phyloP scores from a whole-genome alignment of 2,329 filamentous ascomycete species.

The Xylariales sp. region DNA sequence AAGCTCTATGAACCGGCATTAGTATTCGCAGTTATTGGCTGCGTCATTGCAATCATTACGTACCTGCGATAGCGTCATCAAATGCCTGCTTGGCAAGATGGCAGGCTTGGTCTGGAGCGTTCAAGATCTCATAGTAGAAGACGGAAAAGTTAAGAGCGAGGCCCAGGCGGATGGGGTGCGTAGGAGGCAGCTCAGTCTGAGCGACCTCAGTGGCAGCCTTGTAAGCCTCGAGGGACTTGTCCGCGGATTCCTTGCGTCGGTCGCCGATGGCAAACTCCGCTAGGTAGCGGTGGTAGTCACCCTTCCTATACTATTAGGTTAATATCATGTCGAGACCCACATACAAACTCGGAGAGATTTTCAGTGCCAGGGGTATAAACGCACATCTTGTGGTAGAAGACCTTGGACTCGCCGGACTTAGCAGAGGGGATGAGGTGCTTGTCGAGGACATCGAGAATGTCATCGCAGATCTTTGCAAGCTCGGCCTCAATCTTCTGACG shows the following conservation, averaged over 20 bases:
- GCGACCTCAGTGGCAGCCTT: constrained; percentile 92
- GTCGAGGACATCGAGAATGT: constrained; percentile 95
- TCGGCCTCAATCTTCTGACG: constrained; percentile 98
- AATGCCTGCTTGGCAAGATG: constrained; percentile 97
- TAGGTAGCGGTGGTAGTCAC: constrained; percentile 98
- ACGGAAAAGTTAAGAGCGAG: constrained; percentile 96
- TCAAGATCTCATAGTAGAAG: constrained; percentile 99
- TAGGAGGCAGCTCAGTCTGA: constrained; percentile 87
- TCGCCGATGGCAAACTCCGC: constrained; percentile 96
- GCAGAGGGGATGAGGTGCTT: constrained; percentile 93
- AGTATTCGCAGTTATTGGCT: constrained; percentile 33
- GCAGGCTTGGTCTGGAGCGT: constrained; percentile 97
- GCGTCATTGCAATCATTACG: constrained; percentile 33
- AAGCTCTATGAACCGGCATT: constrained; percentile 72
- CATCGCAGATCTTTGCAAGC: constrained; percentile 96
- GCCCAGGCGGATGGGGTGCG: constrained; percentile 92
- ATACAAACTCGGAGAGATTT: background rate
- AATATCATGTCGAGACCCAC: constrained; percentile 28
- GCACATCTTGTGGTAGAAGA: constrained; percentile 99
- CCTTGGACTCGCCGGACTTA: constrained; percentile 96
- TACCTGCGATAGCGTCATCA: constrained; percentile 91
- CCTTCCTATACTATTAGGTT: constrained; percentile 78
- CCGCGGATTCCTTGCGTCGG: constrained; percentile 93
- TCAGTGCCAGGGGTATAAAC: constrained; percentile 46
- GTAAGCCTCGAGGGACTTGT: constrained; percentile 96